Conservation (phyloP, 2,329 filamentous ascomycete species). For the Diaporthe batatas region DNA sequence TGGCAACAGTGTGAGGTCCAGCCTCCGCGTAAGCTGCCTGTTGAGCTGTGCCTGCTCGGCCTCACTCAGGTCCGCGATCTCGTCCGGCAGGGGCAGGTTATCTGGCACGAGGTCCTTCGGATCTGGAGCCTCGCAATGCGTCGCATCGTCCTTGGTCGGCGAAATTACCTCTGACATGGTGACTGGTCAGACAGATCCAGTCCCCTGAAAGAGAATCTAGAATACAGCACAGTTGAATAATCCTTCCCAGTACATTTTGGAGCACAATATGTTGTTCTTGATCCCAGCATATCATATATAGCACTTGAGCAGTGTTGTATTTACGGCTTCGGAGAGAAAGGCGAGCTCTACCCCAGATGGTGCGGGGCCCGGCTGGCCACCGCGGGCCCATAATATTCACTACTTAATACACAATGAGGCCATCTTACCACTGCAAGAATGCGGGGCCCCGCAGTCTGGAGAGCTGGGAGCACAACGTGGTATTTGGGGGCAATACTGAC, state of each 20-base stretch:
- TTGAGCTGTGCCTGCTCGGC: neutral
- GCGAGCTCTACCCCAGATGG: conserved; percentile 2
- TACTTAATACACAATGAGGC: neutral
- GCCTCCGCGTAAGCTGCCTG: neutral
- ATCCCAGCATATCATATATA: neutral
- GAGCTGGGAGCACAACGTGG: neutral
- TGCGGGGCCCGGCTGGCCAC: neutral
- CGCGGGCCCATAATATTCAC: neutral
- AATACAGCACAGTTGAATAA: neutral
- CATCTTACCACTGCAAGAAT: neutral
- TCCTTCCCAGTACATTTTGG: neutral
- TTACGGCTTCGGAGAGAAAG: conserved; percentile 1
- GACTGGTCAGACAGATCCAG: neutral
- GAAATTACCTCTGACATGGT: neutral
- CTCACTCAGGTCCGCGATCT: neutral
- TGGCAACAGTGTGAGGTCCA: neutral
- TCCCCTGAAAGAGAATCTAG: neutral
- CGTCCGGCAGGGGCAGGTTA: conserved; percentile 12
- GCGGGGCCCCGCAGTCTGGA: conserved; percentile 20
- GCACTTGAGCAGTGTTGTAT: neutral
- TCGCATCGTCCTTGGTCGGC: neutral
- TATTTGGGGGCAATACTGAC: neutral
- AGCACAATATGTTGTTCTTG: neutral
- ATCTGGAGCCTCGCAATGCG: neutral
- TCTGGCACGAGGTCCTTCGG: conserved; percentile 4